Base-by-base conservation (phyloP, 164 flowering plant species). In the Chloranthus sessilifolius region DNA sequence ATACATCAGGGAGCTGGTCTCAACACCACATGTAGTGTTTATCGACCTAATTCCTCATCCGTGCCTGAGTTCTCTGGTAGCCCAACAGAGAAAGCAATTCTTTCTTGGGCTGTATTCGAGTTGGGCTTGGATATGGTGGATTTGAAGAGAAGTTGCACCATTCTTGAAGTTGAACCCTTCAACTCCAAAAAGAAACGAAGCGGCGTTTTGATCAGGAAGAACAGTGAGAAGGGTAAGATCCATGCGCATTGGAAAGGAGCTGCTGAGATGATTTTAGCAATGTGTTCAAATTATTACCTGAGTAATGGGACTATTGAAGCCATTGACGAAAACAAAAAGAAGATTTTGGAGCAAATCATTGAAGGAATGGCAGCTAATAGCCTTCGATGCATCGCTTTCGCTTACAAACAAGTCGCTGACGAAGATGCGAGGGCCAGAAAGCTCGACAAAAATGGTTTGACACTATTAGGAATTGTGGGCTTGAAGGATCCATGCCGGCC, bases 181-280 rank as follows among this genome's bases (percentile, higher is more conserved):
- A 74, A 74, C 52, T 71, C 75, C 2, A 69, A 74, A 57, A 70
- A 68, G 55, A 74, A 74, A 38, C 50, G 67, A 43, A 68, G 79
- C 16, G 89, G 89, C 7, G 73, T 82, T 45, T 44, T 51, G 49
- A 38, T 79, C 4, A 73, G 54, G 65, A 71, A 55, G 50, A 61
- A 50, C 3, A 52, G 30, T n/a, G 71, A 72, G 23, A 41, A 55
- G 8, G n/a, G n/a, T n/a, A 58, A 61, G 3, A 43, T 58, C 1
- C 74, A 81, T 56, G 74, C 76, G 39, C 90, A 82, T 41, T 82
- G 88, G 89, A 82, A 85, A 60, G 95, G 95, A 46, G 89, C 89
- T 24, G 88, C 95, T 1, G 90, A 85, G 69, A 75, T 86, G 68
- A 58, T 86, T 4, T 53, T 82, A 14, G 68, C 77, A 22, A 77